Conservation (phyloP, 2,329 filamentous ascomycete genomes). For the Sclerotinia borealis region DNA sequence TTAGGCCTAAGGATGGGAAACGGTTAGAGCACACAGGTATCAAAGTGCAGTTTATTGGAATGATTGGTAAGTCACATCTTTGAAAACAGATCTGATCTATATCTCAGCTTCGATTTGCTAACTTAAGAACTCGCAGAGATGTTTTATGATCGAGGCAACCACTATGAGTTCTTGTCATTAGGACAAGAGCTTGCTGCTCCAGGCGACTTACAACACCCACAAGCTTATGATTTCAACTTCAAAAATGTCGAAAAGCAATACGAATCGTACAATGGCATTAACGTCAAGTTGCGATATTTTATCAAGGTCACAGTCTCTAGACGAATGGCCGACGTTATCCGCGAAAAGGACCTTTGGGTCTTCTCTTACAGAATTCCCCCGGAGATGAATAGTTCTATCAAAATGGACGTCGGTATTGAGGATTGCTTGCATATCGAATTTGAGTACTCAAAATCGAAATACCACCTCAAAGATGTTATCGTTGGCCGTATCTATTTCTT, state of each 20-base stretch:
- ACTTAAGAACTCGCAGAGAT: slow-evolving; percentile 60
- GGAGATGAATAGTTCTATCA: slow-evolving; percentile 97
- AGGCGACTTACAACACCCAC: slow-evolving; percentile 95
- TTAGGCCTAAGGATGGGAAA: slow-evolving; percentile 96
- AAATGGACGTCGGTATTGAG: slow-evolving; percentile 99
- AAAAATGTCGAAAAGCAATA: slow-evolving; percentile 99
- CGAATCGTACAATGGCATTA: slow-evolving; percentile 99
- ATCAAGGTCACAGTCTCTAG: slow-evolving; percentile 93
- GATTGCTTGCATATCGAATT: slow-evolving; percentile 99
- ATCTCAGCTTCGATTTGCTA: background rate
- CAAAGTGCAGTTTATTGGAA: slow-evolving; percentile 99
- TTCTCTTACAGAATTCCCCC: slow-evolving; percentile 97
- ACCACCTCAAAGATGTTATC: slow-evolving; percentile 98
- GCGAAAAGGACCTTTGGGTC: slow-evolving; percentile 99
- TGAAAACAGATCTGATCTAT: background rate
- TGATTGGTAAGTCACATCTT: slow-evolving; percentile 63
- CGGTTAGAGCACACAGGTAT: slow-evolving; percentile 96
- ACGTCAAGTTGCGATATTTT: slow-evolving; percentile 98
- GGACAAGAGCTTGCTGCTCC: slow-evolving; percentile 95
- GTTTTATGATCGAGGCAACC: slow-evolving; percentile 99
- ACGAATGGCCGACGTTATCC: slow-evolving; percentile 95
- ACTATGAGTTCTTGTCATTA: slow-evolving; percentile 97
- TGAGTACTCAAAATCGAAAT: slow-evolving; percentile 98
- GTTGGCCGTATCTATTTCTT: slow-evolving; percentile 98
- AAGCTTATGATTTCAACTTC: slow-evolving; percentile 99